A percentile compares a stretch with the other conserved stretches of the same genome.
These are phyloP conservation scores for Besnoitia besnoiti DNA, from an alignment of 169 alveolate species.

Conservation along the genomic window DNA sequence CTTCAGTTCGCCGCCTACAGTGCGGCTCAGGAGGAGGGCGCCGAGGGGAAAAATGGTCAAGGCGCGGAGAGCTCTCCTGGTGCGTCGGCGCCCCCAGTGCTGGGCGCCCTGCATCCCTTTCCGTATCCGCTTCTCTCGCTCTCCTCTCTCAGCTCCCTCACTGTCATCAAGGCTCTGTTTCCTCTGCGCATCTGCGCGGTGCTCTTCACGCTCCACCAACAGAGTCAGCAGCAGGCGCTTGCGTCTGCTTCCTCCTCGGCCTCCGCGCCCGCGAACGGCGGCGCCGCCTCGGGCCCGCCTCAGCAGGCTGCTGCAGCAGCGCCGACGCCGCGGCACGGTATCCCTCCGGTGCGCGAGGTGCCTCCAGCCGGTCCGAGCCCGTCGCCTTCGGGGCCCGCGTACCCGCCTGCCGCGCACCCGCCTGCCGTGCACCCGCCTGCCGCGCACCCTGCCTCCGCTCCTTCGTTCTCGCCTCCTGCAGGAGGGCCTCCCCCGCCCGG, in stretches of 20 bases:
- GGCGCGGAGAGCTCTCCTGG: neutral
- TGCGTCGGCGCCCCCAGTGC: slow-evolving; percentile 1
- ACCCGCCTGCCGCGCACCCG: neutral
- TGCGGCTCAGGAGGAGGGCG: too few species aligned
- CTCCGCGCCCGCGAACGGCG: neutral
- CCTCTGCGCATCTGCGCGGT: slow-evolving; percentile 36
- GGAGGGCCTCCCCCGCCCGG: neutral
- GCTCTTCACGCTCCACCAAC: slow-evolving; percentile 34
- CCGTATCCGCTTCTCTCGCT: slow-evolving; percentile 21
- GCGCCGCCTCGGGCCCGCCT: neutral
- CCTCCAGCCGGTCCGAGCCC: neutral
- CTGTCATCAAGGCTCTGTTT: neutral
- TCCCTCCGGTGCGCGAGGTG: neutral
- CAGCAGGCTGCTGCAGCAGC: neutral
- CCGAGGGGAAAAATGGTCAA: neutral
- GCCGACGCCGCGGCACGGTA: neutral
- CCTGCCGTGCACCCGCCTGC: neutral
- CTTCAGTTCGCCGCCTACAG: slow-evolving; percentile 18
- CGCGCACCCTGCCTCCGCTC: neutral
- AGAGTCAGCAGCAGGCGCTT: slow-evolving; percentile 47
- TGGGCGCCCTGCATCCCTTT: neutral
- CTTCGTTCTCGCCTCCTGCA: neutral
- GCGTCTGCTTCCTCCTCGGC: slow-evolving; percentile 33
- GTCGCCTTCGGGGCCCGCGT: neutral
- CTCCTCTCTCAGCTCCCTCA: neutral